Conservation (phyloP, 2,329 filamentous ascomycete genomes). For the Paraphaeosphaeria minitans region DNA sequence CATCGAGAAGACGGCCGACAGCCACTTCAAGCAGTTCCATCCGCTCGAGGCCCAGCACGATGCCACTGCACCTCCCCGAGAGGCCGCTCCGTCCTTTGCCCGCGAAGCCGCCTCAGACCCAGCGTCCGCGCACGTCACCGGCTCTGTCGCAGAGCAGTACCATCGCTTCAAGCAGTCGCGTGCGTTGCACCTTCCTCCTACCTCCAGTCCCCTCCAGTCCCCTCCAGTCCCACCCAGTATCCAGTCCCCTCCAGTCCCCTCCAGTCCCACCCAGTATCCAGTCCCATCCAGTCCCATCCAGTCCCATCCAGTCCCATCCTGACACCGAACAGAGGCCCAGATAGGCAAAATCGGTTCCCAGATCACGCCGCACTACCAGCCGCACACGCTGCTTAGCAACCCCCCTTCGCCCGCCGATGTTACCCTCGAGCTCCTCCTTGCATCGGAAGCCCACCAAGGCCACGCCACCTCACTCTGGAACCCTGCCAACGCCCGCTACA, state of each 20-base stretch:
- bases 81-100: constrained; percentile 26
- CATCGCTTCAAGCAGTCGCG: constrained; percentile 50
- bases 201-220: too few relatives aligned
- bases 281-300: too few relatives aligned
- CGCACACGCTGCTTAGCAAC: constrained; percentile 68
- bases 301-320: constrained; percentile 7
- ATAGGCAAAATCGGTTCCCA: constrained; percentile 46
- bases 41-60: constrained; percentile 45
- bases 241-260: too few relatives aligned
- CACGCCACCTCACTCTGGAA: constrained; percentile 94
- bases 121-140: constrained; percentile 11
- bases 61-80: constrained; percentile 19
- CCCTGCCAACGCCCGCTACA: constrained; percentile 90
- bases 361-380: constrained; percentile 63
- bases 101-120: constrained; percentile 23
- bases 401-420: constrained; percentile 80
- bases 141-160: constrained; percentile 49
- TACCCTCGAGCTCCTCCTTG: constrained; percentile 81
- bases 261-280: too few relatives aligned
- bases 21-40: constrained; percentile 35
- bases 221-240: too few relatives aligned
- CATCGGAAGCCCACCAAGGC: constrained; percentile 64
- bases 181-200: constrained; percentile 18
- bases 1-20: constrained; percentile 38
- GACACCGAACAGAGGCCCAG: constrained; percentile 37